Conservation (phyloP, 2,329 filamentous ascomycete species). For the Huntiella omanensis region DNA sequence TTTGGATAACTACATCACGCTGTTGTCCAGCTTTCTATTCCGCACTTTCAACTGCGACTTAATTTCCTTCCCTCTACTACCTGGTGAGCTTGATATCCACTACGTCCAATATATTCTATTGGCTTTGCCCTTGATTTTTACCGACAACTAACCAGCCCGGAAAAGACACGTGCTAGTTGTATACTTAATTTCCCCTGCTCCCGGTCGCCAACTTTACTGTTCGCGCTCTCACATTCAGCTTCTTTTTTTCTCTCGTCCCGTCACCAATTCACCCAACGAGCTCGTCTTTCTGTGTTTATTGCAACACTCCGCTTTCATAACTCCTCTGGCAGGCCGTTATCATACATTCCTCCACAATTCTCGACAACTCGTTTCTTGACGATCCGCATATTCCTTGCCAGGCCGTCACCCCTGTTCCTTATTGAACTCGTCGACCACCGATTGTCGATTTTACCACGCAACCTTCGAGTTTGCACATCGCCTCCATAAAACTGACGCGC, state of each 20-base stretch:
- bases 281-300: background rate
- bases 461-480: too few species aligned
- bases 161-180: slow-evolving; percentile 5
- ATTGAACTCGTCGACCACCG: too few species aligned
- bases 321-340: slow-evolving; percentile 5
- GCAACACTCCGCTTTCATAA: background rate
- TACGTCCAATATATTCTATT: too few species aligned
- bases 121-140: too few species aligned
- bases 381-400: background rate
- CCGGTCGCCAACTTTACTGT: background rate
- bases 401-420: background rate
- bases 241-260: background rate
- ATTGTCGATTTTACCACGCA: too few species aligned
- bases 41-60: background rate
- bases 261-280: background rate
- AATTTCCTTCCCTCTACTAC: background rate
- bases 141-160: too few species aligned
- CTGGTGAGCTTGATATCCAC: too few species aligned
- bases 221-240: background rate
- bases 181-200: slow-evolving; percentile 5
- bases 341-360: background rate
- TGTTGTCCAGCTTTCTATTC: background rate
- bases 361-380: background rate
- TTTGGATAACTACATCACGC: too few species aligned
- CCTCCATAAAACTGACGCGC: too few species aligned